phyloP scores from a whole-genome alignment of 2,329 filamentous ascomycete genomes.

The Claviceps sorghi region DNA sequence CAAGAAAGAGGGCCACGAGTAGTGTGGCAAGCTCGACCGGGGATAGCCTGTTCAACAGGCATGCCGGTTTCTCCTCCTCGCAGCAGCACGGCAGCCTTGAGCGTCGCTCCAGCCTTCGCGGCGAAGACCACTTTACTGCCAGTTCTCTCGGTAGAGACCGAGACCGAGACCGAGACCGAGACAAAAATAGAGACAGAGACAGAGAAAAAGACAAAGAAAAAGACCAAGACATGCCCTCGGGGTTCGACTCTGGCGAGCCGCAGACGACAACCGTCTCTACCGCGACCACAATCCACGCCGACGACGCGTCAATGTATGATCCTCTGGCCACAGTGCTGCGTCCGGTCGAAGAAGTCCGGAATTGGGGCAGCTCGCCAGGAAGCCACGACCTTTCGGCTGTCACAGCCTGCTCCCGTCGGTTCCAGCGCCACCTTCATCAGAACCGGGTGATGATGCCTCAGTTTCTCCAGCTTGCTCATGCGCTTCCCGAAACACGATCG shows the following conservation, averaged over 20 bases:
- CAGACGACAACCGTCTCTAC: slow-evolving; percentile 10
- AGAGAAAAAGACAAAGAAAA: too few relatives aligned
- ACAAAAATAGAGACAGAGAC: too few relatives aligned
- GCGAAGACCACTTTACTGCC: slow-evolving; percentile 39
- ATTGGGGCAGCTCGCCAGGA: background rate
- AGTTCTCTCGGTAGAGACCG: slow-evolving; percentile 11
- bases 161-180: too few relatives aligned
- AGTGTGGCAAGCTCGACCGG: slow-evolving; percentile 50
- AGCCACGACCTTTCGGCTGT: slow-evolving; percentile 10
- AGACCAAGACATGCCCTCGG: slow-evolving; percentile 19
- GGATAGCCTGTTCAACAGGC: slow-evolving; percentile 32
- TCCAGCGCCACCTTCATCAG: slow-evolving; percentile 29
- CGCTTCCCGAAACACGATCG: slow-evolving; percentile 14
- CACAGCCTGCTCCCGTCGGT: slow-evolving; percentile 10
- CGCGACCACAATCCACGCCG: slow-evolving; percentile 11
- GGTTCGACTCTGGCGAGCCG: slow-evolving; percentile 12
- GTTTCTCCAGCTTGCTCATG: slow-evolving; percentile 25
- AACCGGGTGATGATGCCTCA: slow-evolving; percentile 27
- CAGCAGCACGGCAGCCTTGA: slow-evolving; percentile 36
- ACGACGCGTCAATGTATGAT: slow-evolving; percentile 19
- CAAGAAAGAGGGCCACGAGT: slow-evolving; percentile 43
- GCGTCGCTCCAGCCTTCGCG: slow-evolving; percentile 37
- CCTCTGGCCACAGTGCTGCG: slow-evolving; percentile 26
- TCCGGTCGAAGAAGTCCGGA: slow-evolving; percentile 9
- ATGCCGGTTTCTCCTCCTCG: slow-evolving; percentile 30